Evolutionary conservation across 1,139 yeast species (phyloP).

Genomic region (Suhomyces choctaworum): DNA sequence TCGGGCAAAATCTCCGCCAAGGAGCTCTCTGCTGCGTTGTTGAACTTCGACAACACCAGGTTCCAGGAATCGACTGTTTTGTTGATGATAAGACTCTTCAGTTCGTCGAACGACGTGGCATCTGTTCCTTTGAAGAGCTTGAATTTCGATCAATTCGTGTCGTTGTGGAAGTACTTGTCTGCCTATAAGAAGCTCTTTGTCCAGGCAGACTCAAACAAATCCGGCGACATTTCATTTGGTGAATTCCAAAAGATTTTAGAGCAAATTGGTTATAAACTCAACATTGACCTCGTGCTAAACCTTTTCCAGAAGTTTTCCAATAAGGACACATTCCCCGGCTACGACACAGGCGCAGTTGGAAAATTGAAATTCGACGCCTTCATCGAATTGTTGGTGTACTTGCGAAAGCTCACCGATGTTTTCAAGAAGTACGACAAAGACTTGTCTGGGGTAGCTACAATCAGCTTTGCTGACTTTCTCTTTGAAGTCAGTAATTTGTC

Average conservation of each 20-base stretch:
- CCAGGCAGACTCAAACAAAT: slow-evolving; percentile 60
- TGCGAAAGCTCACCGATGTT: slow-evolving; percentile 73
- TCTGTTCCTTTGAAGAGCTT: slow-evolving; percentile 37
- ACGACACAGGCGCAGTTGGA: slow-evolving; percentile 38
- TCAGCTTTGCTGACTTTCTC: slow-evolving; percentile 75
- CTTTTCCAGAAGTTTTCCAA: slow-evolving; percentile 60
- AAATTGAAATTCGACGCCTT: slow-evolving; percentile 78
- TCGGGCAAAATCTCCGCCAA: slow-evolving; percentile 59
- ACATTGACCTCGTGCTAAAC: slow-evolving; percentile 61
- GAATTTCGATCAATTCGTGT: slow-evolving; percentile 68
- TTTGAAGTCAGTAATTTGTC: slow-evolving; percentile 55
- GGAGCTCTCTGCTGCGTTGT: slow-evolving; percentile 62
- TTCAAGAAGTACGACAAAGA: slow-evolving; percentile 78
- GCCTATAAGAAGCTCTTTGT: slow-evolving; percentile 70
- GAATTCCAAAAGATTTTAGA: slow-evolving; percentile 68
- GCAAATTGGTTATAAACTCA: slow-evolving; percentile 68
- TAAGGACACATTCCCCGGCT: slow-evolving; percentile 36
- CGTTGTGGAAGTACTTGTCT: slow-evolving; percentile 70
- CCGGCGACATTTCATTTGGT: slow-evolving; percentile 64
- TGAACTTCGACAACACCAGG: slow-evolving; percentile 64
- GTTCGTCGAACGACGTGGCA: slow-evolving; percentile 42
- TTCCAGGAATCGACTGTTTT: slow-evolving; percentile 64
- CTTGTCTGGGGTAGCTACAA: slow-evolving; percentile 74
- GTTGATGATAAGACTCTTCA: slow-evolving; percentile 65
- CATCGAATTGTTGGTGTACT: slow-evolving; percentile 76